Conservation (phyloP, 371 early-diverging fungal genomes). For the Batrachochytrium dendrobatidis region DNA sequence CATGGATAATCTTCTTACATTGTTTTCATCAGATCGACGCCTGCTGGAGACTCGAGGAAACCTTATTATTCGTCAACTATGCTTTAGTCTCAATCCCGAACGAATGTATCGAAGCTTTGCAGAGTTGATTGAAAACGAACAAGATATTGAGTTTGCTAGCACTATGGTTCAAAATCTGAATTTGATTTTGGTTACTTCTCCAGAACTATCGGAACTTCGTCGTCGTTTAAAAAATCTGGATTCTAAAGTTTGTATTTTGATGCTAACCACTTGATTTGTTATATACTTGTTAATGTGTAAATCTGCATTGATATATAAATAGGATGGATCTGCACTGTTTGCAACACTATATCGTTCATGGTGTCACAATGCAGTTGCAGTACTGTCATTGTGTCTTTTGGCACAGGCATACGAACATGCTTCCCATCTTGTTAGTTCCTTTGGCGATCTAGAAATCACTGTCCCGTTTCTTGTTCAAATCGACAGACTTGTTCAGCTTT, state of each 20-base stretch:
- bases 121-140: constrained; percentile 71
- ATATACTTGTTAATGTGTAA: background rate
- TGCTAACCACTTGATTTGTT: background rate
- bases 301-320: too few relatives aligned
- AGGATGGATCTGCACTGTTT: constrained; percentile 52
- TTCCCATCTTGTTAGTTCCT: constrained; percentile 58
- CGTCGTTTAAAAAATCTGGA: constrained; percentile 62
- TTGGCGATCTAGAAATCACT: constrained; percentile 87
- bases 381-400: constrained; percentile 79
- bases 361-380: constrained; percentile 86
- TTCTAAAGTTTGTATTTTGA: constrained; percentile 32
- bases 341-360: constrained; percentile 74
- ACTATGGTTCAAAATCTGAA: constrained; percentile 91
- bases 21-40: constrained; percentile 80
- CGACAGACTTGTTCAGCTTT: constrained; percentile 86
- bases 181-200: constrained; percentile 82
- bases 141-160: constrained; percentile 78
- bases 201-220: constrained; percentile 75
- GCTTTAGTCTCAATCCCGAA: constrained; percentile 76
- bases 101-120: constrained; percentile 75
- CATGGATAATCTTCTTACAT: constrained; percentile 67
- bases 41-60: constrained; percentile 76
- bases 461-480: constrained; percentile 82
- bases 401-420: constrained; percentile 88
- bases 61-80: constrained; percentile 82